Base-by-base conservation (phyloP, 2,329 filamentous ascomycete species). In the Setomelanomma holmii region DNA sequence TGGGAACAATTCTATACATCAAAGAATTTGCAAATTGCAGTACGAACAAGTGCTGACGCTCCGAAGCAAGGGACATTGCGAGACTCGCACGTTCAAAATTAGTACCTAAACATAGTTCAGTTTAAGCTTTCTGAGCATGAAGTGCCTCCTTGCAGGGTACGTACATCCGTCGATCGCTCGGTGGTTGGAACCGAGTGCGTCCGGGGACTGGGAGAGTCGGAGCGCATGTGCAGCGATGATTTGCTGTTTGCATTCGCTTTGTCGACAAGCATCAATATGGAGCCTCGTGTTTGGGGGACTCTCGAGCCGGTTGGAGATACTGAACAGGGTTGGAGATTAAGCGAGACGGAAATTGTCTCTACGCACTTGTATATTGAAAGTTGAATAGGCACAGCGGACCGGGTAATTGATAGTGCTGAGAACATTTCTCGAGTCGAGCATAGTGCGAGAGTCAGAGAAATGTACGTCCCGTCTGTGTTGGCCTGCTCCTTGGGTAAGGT, bases 311-410 rank as follows among this genome's bases (percentile, higher is more conserved):
- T 10, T 36, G 34, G 16, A 46, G 22, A 21, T 24, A 10, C 11
- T n/a, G 12, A 34, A n/a, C 34, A 27, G 35, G 34, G 36, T 19
- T 16, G 1, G 39, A 19, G 34, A 7, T n/a, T 47, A 52, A 42
- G 49, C 49, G 43, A 47, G 39, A 12, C 30, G 14, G 43, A 52
- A 43, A 52, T 52, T 52, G 39, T 22, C 36, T 33, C 34, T 33
- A 42, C 33, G 16, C 34, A 12, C n/a, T 20, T 46, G 19, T 21
- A 16, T 23, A n/a, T 23, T 20, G 23, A 38, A 22, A 23, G 51
- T 34, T 42, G 22, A 58, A 55, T 43, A 54, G 54, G 55, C 34
- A 49, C 10, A 34, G 33, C 45, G 51, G 55, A 55, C 55, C 55
- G 55, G 51, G 45, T 53, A 51, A 53, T 49, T 45, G 40, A 40